These are phyloP conservation scores for Pichia sp. DNA, from an alignment of 1,139 yeast genomes.

Conservation along the genomic window DNA sequence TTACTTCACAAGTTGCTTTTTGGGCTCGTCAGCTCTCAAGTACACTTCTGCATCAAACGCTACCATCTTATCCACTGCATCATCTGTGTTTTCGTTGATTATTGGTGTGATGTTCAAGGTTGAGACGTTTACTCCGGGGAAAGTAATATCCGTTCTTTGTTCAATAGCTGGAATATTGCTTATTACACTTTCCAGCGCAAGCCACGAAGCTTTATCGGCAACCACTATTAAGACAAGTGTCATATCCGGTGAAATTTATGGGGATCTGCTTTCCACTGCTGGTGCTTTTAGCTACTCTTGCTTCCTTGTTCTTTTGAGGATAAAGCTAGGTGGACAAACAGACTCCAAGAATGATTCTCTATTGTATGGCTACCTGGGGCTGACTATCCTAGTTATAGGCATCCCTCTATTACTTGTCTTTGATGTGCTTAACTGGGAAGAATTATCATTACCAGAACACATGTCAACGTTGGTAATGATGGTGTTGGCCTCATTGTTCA, in stretches of 20 bases:
- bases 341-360: conserved; percentile 40
- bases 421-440: conserved; percentile 33
- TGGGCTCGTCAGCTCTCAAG: conserved; percentile 36
- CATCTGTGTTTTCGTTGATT: conserved; percentile 44
- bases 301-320: conserved; percentile 38
- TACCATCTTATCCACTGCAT: conserved; percentile 44
- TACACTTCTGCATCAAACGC: conserved; percentile 50
- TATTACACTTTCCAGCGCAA: conserved; percentile 38
- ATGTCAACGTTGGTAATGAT: conserved; percentile 32
- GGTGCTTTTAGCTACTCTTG: conserved; percentile 45
- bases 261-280: conserved; percentile 38
- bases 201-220: too few species aligned
- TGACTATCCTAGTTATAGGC: conserved; percentile 34
- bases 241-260: conserved; percentile 31
- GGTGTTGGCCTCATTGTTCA: conserved; percentile 37
- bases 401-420: conserved; percentile 33
- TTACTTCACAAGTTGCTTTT: conserved; percentile 37
- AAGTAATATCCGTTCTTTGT: conserved; percentile 36
- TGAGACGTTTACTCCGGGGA: conserved; percentile 38
- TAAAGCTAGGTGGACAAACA: conserved; percentile 38
- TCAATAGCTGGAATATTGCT: conserved; percentile 43
- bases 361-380: conserved; percentile 43
- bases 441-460: conserved; percentile 39
- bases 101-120: conserved; percentile 36
- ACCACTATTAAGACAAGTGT: not conserved